These are phyloP conservation scores for Stellera chamaejasme DNA, from an alignment of 345 rosid species.

Conservation along the genomic window DNA sequence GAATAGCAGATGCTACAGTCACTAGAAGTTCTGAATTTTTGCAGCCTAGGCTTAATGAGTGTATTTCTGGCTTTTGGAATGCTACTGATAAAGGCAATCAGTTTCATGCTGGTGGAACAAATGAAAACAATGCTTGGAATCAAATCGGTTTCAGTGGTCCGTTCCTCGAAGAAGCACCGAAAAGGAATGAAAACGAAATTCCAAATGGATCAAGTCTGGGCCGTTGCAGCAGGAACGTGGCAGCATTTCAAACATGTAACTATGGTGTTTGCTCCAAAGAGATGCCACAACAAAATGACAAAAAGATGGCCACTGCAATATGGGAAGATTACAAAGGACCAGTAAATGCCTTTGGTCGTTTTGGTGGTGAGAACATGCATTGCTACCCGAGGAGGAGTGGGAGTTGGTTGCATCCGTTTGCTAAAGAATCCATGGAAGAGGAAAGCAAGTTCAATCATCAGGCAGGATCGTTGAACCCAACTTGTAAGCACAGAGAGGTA, in stretches of 20 bases:
- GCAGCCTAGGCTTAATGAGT: neutral
- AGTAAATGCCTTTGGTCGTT: too few relatives aligned
- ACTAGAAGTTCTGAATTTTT: constrained; percentile 4
- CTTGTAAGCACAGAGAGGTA: neutral
- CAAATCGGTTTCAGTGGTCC: neutral
- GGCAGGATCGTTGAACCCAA: constrained; percentile 1
- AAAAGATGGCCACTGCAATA: too few relatives aligned
- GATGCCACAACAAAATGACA: too few relatives aligned
- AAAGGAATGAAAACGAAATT: neutral
- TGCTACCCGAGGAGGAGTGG: too few relatives aligned
- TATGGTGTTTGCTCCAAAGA: too few relatives aligned
- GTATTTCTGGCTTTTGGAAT: neutral
- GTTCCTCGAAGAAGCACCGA: constrained; percentile 5
- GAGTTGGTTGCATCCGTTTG: too few relatives aligned
- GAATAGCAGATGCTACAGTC: neutral
- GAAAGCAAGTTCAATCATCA: constrained; percentile 3
- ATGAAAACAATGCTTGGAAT: constrained; percentile 1
- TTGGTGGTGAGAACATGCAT: too few relatives aligned
- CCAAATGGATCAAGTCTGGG: neutral
- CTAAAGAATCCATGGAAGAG: too few relatives aligned
- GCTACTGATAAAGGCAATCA: neutral
- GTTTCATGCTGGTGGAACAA: constrained; percentile 3
- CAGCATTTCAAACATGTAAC: too few relatives aligned
- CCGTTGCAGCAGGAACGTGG: too few relatives aligned
- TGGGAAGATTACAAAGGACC: too few relatives aligned